A percentile compares a stretch with the other conserved stretches of the same genome.
These are phyloP conservation scores for Rhizopogon vulgaris DNA, from an alignment of 768 basidiomycete species.

Conservation along the genomic window DNA sequence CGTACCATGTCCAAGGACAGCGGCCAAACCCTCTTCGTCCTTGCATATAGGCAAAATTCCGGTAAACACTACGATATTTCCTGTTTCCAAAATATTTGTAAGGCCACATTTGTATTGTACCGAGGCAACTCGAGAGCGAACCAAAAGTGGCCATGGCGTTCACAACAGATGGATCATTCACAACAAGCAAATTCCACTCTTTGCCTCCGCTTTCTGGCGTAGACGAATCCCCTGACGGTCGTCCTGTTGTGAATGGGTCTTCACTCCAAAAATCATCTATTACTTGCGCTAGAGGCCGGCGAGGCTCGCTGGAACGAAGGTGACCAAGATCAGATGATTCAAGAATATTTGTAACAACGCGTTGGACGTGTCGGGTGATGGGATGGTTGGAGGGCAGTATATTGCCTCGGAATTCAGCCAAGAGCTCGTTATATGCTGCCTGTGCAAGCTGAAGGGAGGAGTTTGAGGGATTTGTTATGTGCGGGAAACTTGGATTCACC, in stretches of 20 bases:
- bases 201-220: conserved; percentile 17
- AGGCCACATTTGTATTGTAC: background rate
- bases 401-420: conserved; percentile 43
- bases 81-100: conserved; percentile 25
- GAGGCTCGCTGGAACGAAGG: conserved; percentile 25
- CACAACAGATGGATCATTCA: conserved; percentile 60
- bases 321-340: conserved; percentile 66
- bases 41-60: conserved; percentile 76
- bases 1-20: conserved; percentile 78
- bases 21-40: conserved; percentile 79
- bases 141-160: conserved; percentile 80
- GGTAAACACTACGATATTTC: conserved; percentile 81
- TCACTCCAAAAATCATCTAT: conserved; percentile 17
- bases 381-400: conserved; percentile 67
- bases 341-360: conserved; percentile 64
- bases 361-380: conserved; percentile 58
- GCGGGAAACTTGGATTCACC: conserved; percentile 23
- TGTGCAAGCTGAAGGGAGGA: conserved; percentile 35
- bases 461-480: conserved; percentile 10
- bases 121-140: conserved; percentile 14
- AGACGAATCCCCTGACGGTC: background rate
- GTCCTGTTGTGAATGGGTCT: conserved; percentile 12
- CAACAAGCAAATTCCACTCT: conserved; percentile 71
- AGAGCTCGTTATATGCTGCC: conserved; percentile 33
- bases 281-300: background rate